phyloP scores from a whole-genome alignment of 1,284 basidiomycete genomes.

The Sphaerobolus stellatus region DNA sequence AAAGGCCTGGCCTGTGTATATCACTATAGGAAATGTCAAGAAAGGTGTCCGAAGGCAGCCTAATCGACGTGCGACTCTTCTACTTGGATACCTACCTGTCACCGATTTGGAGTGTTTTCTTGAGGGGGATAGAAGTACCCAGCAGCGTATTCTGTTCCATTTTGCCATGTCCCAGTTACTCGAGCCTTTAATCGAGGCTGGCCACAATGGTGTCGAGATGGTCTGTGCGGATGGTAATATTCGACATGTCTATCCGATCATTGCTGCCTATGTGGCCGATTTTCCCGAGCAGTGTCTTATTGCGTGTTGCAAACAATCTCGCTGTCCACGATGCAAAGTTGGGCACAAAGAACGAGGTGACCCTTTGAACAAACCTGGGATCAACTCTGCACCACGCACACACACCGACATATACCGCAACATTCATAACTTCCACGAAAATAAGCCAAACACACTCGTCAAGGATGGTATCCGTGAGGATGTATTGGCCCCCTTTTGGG shows the following conservation, averaged over 20 bases:
- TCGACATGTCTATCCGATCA: conserved; percentile 27
- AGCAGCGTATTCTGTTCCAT: conserved; percentile 31
- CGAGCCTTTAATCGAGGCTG: conserved; percentile 27
- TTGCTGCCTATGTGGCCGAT: conserved; percentile 29
- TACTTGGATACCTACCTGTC: conserved; percentile 43
- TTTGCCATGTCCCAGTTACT: conserved; percentile 31
- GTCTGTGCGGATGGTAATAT: conserved; percentile 27
- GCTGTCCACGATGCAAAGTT: conserved; percentile 20
- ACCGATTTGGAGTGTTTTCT: conserved; percentile 38
- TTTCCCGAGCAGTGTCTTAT: conserved; percentile 25
- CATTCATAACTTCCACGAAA: neutral
- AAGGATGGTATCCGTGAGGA: neutral
- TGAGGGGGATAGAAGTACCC: conserved; percentile 15
- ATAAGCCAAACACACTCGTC: neutral
- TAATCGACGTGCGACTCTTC: conserved; percentile 21
- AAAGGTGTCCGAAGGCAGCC: conserved; percentile 17
- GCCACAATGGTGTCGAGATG: conserved; percentile 28
- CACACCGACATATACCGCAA: neutral
- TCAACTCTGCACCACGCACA: neutral
- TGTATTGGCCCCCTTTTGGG: conserved; percentile 20
- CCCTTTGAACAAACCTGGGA: neutral
- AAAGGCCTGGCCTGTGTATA: conserved; percentile 21
- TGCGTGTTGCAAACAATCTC: conserved; percentile 18
- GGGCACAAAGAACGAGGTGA: conserved; percentile 15
- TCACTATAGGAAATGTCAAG: conserved; percentile 24